A percentile compares a stretch with the other conserved stretches of the same genome.
These are phyloP conservation scores for Acanthamoeba culbertsoni DNA, from an alignment of 208 protist genomes.

Conservation along the genomic window DNA sequence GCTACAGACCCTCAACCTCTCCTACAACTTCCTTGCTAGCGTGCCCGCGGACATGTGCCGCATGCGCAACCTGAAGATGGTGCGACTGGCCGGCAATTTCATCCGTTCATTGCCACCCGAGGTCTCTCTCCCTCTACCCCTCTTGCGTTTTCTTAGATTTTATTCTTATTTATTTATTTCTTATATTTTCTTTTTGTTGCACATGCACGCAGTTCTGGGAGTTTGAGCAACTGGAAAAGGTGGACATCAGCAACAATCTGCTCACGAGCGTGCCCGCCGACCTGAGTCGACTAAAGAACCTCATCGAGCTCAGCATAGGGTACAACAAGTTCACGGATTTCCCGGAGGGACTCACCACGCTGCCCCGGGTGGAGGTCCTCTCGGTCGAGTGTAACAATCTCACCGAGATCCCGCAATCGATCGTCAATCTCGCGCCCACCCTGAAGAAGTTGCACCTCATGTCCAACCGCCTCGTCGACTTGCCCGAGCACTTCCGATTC, in stretches of 20 bases:
- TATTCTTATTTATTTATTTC: too few species aligned
- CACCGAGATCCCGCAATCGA: not conserved
- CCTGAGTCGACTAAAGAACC: conserved; percentile 35
- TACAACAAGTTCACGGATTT: conserved; percentile 48
- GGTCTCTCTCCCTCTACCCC: not conserved
- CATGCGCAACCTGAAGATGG: conserved; percentile 38
- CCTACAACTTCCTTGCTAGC: conserved; percentile 20
- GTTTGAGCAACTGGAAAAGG: conserved; percentile 31
- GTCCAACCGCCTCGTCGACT: not conserved
- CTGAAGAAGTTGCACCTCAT: conserved; percentile 49
- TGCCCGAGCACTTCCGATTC: conserved; percentile 39
- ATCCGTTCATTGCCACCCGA: not conserved
- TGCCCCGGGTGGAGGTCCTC: conserved; percentile 35
- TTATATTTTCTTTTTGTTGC: not conserved
- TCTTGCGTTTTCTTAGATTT: not conserved
- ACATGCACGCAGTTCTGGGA: conserved; percentile 5
- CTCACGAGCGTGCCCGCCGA: conserved; percentile 3
- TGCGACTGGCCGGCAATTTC: conserved; percentile 32
- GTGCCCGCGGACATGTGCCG: not conserved
- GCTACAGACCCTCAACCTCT: conserved; percentile 45
- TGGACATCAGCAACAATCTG: conserved; percentile 37
- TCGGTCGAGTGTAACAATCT: conserved; percentile 35
- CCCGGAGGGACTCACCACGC: conserved; percentile 30
- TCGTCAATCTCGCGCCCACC: not conserved
- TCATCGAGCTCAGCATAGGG: conserved; percentile 21